Evolutionary conservation across 345 rosid genomes (phyloP).

Genomic region (Ricinus communis): DNA sequence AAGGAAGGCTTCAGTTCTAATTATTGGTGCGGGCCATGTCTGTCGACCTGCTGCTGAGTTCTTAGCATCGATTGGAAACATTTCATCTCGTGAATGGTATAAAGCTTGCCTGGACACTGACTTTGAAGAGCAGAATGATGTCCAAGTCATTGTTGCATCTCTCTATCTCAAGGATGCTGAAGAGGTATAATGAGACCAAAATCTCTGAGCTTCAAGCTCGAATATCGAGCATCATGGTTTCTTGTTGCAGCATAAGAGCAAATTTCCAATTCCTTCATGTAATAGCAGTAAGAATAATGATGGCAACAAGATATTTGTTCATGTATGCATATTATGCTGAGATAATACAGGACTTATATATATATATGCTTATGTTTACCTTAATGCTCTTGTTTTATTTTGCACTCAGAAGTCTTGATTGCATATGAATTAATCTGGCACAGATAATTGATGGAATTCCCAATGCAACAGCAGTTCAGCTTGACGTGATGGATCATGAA

Average conservation of each 20-base stretch:
- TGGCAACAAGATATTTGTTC: background rate
- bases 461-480: conserved; percentile 66
- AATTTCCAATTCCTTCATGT: background rate
- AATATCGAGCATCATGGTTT: conserved; percentile 7
- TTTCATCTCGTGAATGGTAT: conserved; percentile 43
- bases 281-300: background rate
- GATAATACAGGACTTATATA: background rate
- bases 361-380: too few relatives aligned
- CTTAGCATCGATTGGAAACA: conserved; percentile 58
- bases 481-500: conserved; percentile 70
- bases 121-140: conserved; percentile 42
- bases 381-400: conserved; percentile 4
- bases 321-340: background rate
- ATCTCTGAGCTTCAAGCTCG: background rate
- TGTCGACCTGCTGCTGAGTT: conserved; percentile 83
- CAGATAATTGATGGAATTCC: conserved; percentile 78
- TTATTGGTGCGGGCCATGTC: conserved; percentile 93
- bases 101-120: conserved; percentile 40
- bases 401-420: conserved; percentile 10
- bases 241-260: background rate
- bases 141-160: conserved; percentile 81
- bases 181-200: conserved; percentile 55
- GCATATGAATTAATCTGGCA: conserved; percentile 16
- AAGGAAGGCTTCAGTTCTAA: conserved; percentile 54
- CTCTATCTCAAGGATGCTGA: conserved; percentile 87